Base-by-base conservation (phyloP, 208 protist species). In the Leishmania amazonensis region DNA sequence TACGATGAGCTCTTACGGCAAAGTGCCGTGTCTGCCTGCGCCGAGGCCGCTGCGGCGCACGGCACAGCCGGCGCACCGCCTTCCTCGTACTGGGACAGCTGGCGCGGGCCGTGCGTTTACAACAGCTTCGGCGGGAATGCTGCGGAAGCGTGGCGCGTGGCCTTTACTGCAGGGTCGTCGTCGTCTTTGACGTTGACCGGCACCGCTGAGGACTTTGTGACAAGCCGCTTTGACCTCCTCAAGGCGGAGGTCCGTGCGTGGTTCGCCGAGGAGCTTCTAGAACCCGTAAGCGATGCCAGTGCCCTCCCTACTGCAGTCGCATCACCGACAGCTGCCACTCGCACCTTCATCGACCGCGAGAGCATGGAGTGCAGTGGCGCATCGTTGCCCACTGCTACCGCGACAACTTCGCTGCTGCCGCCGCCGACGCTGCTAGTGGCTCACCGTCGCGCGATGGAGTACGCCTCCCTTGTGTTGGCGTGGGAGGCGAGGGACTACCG, bases 401-500 rank as follows among this genome's bases (percentile, higher is more conserved):
- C 51, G 21, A 13, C 75, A n/a, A 35, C 42, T 21, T 19, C 35
- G 19, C 31, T 47, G 47, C 13, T 21, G 6, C 51, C 54, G 21
- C 45, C 21, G 57, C 28, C 24, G 13, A 24, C 51, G 35, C 54
- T 24, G 54, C 40, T 65, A 47, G 76, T 64, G 7, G 51, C 51
- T 19, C 65, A 79, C 40, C 72, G 77, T n/a, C 90, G 93, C 9
- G 84, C 85, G 5, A 91, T 94, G 86, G 86, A 87, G 65, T 96
- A 96, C 79, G 91, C 91, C 15, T 83, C 91, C 17, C 79, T 97
- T 28, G 89, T 96, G 31, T 86, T 97, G 64, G 83, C 85, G 19
- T 87, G 95, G 78, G 87, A 96, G 79, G 81, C 88, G 2, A 85
- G 85, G 21, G 94, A 97, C 82, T 87, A 92, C 83, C 82, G 87